Percentiles rank a stretch among this genome's conserved stretches.
Conservation (phyloP, 1,284 basidiomycete species). For the Sanghuangporus baumii region DNA sequence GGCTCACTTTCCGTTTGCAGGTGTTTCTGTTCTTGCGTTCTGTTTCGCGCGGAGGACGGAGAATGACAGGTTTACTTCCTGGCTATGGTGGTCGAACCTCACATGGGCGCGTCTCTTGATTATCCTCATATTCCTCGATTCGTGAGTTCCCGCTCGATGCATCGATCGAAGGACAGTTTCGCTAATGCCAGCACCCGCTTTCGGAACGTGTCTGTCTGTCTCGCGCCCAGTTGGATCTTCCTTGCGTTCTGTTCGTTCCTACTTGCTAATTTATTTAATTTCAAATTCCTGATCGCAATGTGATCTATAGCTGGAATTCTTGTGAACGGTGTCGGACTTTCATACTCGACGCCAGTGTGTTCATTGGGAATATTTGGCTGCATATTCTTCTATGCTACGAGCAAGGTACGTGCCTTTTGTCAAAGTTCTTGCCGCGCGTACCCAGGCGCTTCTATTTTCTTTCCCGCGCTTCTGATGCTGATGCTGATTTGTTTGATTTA, state of each 20-base stretch:
- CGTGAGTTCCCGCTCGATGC: neutral
- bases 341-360: conserved; percentile 12
- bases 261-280: neutral
- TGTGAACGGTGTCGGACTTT: conserved; percentile 15
- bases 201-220: neutral
- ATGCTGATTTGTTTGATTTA: neutral
- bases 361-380: conserved; percentile 13
- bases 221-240: conserved; percentile 10
- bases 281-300: neutral
- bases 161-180: neutral
- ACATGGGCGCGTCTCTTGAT: conserved; percentile 15
- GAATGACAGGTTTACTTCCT: conserved; percentile 7
- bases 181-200: neutral
- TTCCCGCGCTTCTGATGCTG: neutral
- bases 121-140: conserved; percentile 15
- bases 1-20: neutral
- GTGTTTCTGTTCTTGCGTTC: conserved; percentile 11
- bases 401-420: conserved; percentile 9
- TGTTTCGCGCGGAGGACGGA: conserved; percentile 17
- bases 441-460: neutral
- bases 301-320: conserved; percentile 11
- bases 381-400: conserved; percentile 16
- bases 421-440: neutral
- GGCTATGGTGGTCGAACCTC: conserved; percentile 12
- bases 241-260: conserved; percentile 13